Evolutionary conservation across 164 flowering plant genomes (phyloP), one percentile per base, ranked within the genome.

Genomic region (Vitis labrusca): DNA sequence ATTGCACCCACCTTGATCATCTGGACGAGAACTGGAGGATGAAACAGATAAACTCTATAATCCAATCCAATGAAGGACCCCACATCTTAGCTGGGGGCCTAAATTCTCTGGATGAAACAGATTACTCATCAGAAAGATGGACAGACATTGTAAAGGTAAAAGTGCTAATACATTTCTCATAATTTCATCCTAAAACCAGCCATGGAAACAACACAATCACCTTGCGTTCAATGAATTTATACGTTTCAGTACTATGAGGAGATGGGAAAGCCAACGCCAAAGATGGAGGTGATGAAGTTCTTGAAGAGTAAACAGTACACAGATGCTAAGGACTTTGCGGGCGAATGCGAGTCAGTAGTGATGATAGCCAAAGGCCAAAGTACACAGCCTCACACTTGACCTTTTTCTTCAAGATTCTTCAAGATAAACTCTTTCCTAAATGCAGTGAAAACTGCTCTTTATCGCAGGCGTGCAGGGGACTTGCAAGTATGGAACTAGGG

Each of bases 351-450:
- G 62, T 78, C 98, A 0, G 97, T 91, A 0, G 98, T 95, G 60
- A 82, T 95, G 85, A 89, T 95, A 3, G 97, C 96, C 76, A 93
- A 93, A 88, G 99, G 99, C 81, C 98, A 95, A 78, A 90, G 99
- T 95, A 77, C 55, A 55, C 15, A 58, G 49, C 15, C 17, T 23
- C 2, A 37, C 17, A 66, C 37, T 10, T 10, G 50, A 50, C 27
- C 27, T 19, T 13, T 47, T 14, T n/a, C 5, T 61, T 19, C 32
- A 61, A 65, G 15, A 44, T 19, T 47, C 14, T 23, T 59, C 19
- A 16, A n/a, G 10, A 14, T 12, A 59, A 53, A 11, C 48, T 44
- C 10, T 9, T 23, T 5, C 6, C 9, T 64, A 3, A 17, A 44
- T 37, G 1, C 9, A 8, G 50, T 16, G 13, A 2, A 4, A 11